Base-by-base conservation (phyloP, 2,329 filamentous ascomycete species). In the Teratosphaeria destructans region DNA sequence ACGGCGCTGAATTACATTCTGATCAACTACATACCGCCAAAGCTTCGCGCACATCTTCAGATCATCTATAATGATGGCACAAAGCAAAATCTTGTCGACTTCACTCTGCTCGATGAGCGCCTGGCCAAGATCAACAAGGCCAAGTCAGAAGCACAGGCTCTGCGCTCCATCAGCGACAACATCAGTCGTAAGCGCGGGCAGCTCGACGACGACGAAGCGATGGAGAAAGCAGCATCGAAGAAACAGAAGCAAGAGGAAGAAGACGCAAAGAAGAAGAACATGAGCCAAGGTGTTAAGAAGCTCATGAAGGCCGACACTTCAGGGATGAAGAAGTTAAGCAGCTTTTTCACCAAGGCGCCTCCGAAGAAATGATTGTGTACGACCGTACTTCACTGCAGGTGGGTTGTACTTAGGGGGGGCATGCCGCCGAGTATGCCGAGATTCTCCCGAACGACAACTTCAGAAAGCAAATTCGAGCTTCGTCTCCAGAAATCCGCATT, bases 241-340 rank as follows among this genome's bases (percentile, higher is more conserved):
- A 92, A 88, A 77, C 80, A 87, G 52, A 92, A 86, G 72, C 85
- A 87, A 75, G 91, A 96, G 56, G 93, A 96, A 62, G 92, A 96
- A 61, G 92, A 96, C 61, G 88, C 87, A 76, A 87, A 84, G 73
- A 92, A 86, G 75, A 92, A 95, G 76, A 84, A 82, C 2, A 83
- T 89, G 75, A 94, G 88, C 63, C 81, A 85, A 32, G 92, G 85
- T 0, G 84, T 96, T 1, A 86, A 85, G 71, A 82, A 92, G 55
- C 73, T 99, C 69, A 88, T 88, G 72, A 99, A 97, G 77, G 93
- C 92, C 55, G 89, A 97, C 75, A 92, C 88, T 0, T 84, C 77
- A 26, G 94, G 94, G 1, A 99, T 99, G 94, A 94, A 89, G 81
- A 99, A 97, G 79, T 83, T 99, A 82, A 96, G 89, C 71, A 83